Evolutionary conservation across 2,329 filamentous ascomycete species (phyloP), one percentile per base, ranked within the genome.

Genomic region (Ascochyta clinopodiicola): DNA sequence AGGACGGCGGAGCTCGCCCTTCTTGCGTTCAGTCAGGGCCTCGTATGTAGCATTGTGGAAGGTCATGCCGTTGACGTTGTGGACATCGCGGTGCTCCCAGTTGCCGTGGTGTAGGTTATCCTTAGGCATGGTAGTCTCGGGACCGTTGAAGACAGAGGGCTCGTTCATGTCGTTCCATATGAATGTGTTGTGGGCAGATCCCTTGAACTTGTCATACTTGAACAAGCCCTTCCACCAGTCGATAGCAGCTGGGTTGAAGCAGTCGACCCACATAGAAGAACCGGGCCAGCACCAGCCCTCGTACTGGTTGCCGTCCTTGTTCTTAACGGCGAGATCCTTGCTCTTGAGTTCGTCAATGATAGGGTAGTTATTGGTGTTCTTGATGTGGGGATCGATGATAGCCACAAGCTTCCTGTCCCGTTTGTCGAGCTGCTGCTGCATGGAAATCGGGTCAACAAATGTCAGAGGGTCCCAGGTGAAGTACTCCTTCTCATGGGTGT

Each of bases 101-200:
- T 89, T 86, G 47, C 86, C 93, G 69, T 90, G 80, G 74, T 99
- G 95, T 27, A 99, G 78, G 73, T 99, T 99, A 80, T 99, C 95
- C 78, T 97, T 97, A 59, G 95, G 95, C 93, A 98, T 98, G 5
- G 94, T 98, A 3, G 92, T 96, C 77, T 99, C 95, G 0, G 95
- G 95, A 0, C 95, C 95, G 74, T 98, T 98, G 81, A 99, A 99
- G 1, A 99, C 95, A 0, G 95, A 98, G 0, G 95, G 95, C 79
- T 99, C 95, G 73, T 97, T 98, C 95, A 99, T 99, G 75, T 99
- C 95, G 75, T 99, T 99, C 95, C 95, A 99, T 68, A 99, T 86
- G 77, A 92, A 97, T 0, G 91, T 88, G 75, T 98, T 99, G 61
- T 88, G 82, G 66, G 88, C 84, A 1, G 92, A 92, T 43, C 92